These are phyloP conservation scores for Ceratocystis destructans DNA, from an alignment of 2,329 filamentous ascomycete genomes.

Conservation along the genomic window DNA sequence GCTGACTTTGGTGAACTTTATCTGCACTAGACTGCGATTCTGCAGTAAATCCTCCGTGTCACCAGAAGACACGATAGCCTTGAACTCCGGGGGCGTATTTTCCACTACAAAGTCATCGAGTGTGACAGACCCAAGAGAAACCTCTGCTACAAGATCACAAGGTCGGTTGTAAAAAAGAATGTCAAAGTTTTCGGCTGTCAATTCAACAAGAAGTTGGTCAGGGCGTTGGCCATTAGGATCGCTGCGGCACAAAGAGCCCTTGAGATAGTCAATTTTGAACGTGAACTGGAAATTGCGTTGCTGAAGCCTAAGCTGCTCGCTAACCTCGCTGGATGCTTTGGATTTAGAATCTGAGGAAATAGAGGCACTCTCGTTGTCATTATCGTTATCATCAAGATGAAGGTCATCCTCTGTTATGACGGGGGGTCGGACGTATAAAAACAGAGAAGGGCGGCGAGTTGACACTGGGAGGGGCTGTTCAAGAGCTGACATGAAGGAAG, in stretches of 20 bases:
- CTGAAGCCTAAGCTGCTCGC: slow-evolving; percentile 44
- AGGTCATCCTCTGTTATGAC: slow-evolving; percentile 69
- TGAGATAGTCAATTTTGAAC: slow-evolving; percentile 86
- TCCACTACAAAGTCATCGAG: slow-evolving; percentile 85
- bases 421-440: slow-evolving; percentile 57
- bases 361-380: slow-evolving; percentile 54
- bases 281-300: slow-evolving; percentile 93
- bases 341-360: slow-evolving; percentile 31
- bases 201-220: slow-evolving; percentile 74
- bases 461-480: slow-evolving; percentile 14
- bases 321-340: slow-evolving; percentile 32
- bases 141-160: slow-evolving; percentile 86
- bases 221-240: slow-evolving; percentile 62
- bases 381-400: slow-evolving; percentile 51
- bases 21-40: slow-evolving; percentile 67
- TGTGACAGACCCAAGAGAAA: slow-evolving; percentile 71
- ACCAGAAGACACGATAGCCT: slow-evolving; percentile 85
- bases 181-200: slow-evolving; percentile 79
- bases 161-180: slow-evolving; percentile 78
- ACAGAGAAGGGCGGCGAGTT: slow-evolving; percentile 35
- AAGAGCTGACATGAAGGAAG: slow-evolving; percentile 19
- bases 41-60: slow-evolving; percentile 58
- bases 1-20: slow-evolving; percentile 85
- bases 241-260: slow-evolving; percentile 80
- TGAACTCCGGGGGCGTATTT: slow-evolving; percentile 78